Evolutionary conservation across 805 yeast genomes (phyloP).

Genomic region (Pichia ethanolica): DNA sequence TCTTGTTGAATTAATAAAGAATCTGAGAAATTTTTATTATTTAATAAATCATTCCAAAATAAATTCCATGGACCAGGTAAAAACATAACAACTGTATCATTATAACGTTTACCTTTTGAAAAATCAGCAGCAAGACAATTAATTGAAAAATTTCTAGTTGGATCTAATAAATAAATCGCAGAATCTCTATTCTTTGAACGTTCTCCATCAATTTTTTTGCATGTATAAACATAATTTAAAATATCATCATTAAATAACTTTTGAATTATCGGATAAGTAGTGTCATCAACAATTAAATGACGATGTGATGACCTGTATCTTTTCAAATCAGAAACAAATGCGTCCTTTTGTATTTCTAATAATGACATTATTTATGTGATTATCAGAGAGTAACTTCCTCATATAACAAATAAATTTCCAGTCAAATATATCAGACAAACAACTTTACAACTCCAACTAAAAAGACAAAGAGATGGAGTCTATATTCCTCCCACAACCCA

Average conservation of each 20-base stretch:
- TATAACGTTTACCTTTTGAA: conserved; percentile 61
- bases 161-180: conserved; percentile 75
- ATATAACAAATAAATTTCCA: no score
- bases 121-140: conserved; percentile 77
- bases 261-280: conserved; percentile 21
- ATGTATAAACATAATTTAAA: conserved; percentile 25
- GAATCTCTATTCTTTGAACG: conserved; percentile 34
- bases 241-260: conserved; percentile 22
- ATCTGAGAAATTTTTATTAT: conserved; percentile 6
- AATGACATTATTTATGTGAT: conserved; percentile 15
- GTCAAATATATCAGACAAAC: no score
- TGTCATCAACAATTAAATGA: conserved; percentile 26
- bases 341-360: conserved; percentile 20
- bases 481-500: no score
- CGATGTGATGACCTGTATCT: conserved; percentile 18
- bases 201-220: conserved; percentile 23
- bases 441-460: no score
- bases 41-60: conserved; percentile 17
- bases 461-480: no score
- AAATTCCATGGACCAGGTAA: conserved; percentile 45
- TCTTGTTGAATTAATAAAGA: background rate
- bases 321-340: conserved; percentile 12
- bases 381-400: no score
- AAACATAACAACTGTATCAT: conserved; percentile 58
- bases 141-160: conserved; percentile 50